Conservation (phyloP, 1,139 yeast species). For the Magnusiomyces magnusii region DNA sequence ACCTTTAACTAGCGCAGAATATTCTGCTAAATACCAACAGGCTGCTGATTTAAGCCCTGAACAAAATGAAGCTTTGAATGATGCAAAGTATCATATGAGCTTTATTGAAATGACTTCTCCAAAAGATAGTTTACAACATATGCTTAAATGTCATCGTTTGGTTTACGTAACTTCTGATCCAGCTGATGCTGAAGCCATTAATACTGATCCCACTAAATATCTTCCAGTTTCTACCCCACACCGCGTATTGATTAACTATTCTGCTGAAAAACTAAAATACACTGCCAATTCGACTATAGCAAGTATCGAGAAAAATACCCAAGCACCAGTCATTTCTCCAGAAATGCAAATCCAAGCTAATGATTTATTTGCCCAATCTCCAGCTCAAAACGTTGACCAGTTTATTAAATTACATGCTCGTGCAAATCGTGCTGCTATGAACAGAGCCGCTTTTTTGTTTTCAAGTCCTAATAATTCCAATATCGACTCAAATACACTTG, state of each 20-base stretch:
- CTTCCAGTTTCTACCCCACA: constrained; percentile 1
- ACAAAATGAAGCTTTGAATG: constrained; percentile 5
- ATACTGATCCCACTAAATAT: background rate
- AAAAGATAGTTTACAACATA: constrained; percentile 28
- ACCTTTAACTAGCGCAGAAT: background rate
- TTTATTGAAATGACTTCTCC: constrained; percentile 30
- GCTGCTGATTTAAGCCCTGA: background rate
- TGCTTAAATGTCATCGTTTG: constrained; percentile 29
- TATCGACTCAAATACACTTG: no score
- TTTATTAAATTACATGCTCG: constrained; percentile 22
- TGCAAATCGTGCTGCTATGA: constrained; percentile 25
- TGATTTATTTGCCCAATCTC: constrained; percentile 25
- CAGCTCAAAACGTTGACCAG: constrained; percentile 24
- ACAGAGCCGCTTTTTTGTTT: constrained; percentile 20
- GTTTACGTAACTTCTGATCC: constrained; percentile 19
- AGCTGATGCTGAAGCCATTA: constrained; percentile 8
- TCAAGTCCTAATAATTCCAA: constrained; percentile 1
- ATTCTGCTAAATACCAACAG: background rate
- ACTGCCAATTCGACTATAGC: constrained; percentile 9
- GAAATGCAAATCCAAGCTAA: constrained; percentile 25
- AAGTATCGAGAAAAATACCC: constrained; percentile 4
- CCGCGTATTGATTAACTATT: background rate
- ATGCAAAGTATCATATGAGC: constrained; percentile 18
- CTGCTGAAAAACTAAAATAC: constrained; percentile 2
- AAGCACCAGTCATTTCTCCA: constrained; percentile 18